Evolutionary conservation across 2,329 filamentous ascomycete species (phyloP), one percentile per base, ranked within the genome.

Genomic region (Alternaria infectoria): DNA sequence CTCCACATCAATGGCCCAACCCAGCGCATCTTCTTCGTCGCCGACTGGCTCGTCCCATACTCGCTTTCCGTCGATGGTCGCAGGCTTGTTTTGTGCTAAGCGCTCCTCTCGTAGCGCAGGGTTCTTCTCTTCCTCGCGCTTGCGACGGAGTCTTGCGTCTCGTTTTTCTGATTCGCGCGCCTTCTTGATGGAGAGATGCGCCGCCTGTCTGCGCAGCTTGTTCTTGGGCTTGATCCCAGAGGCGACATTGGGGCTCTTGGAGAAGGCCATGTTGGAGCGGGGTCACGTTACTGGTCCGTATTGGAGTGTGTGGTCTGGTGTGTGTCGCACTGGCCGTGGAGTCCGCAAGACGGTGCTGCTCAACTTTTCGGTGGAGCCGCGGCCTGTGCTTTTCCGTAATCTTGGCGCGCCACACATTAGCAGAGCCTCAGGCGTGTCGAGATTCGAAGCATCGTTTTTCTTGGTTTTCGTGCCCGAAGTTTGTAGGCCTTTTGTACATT

Each of bases 101-200:
- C 96, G 88, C 69, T 91, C 87, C 65, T 88, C 88, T 70, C 89
- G 89, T 63, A 97, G 81, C 62, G 88, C 86, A 2, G 95, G 94
- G 74, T 97, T 89, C 79, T 91, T 92, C 68, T 90, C 88, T 81
- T 99, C 96, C 75, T 94, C 92, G 81, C 91, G 92, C 82, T 93
- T 93, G 64, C 93, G 86, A 52, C 88, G 87, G 77, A 93, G 91
- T 66, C 94, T 89, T 74, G 90, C 87, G 73, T 93, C 91, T 74
- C 92, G 89, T 73, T 91, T 92, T 50, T 89, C 84, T 76, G 89
- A 90, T 77, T 93, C 91, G 69, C 88, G 88, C 47, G 87, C 84
- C 77, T 91, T 91, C 82, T 97, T 98, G 76, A 91, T 87, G 71
- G 92, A 89, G 64, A 97, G 85, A 76, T 93, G 91, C 64, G 95